Evolutionary conservation across 2,329 filamentous ascomycete genomes (phyloP).

Genomic region (Colletotrichum orbiculare): DNA sequence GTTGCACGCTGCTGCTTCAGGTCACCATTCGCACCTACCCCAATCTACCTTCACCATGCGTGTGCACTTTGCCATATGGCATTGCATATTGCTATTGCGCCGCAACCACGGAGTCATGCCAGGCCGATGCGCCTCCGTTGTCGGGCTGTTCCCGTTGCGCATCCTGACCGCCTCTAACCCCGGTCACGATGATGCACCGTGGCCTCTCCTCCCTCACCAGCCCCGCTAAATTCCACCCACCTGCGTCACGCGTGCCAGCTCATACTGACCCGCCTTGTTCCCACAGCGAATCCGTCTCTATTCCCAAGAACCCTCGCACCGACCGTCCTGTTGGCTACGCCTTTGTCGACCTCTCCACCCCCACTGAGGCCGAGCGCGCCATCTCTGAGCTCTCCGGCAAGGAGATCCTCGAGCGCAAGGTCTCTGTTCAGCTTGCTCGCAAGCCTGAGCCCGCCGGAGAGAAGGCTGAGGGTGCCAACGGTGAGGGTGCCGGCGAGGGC

Average conservation of each 20-base stretch:
- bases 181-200: constrained; percentile 31
- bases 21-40: constrained; percentile 12
- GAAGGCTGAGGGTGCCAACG: constrained; percentile 79
- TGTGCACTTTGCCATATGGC: not conserved
- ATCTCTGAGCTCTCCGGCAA: constrained; percentile 96
- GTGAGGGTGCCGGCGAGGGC: constrained; percentile 78
- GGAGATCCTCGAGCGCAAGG: constrained; percentile 98
- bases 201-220: constrained; percentile 32
- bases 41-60: not conserved
- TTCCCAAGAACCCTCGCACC: constrained; percentile 99
- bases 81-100: not conserved
- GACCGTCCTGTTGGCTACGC: constrained; percentile 98
- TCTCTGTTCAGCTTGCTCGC: constrained; percentile 97
- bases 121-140: not conserved
- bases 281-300: constrained; percentile 93
- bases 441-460: constrained; percentile 90
- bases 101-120: not conserved
- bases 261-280: constrained; percentile 35
- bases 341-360: constrained; percentile 97
- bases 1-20: constrained; percentile 14
- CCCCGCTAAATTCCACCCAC: constrained; percentile 35
- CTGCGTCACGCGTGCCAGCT: constrained; percentile 35
- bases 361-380: constrained; percentile 93
- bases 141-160: not conserved
- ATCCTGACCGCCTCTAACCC: constrained; percentile 25